Evolutionary conservation across 805 yeast species (phyloP), one percentile per base, ranked within the genome.

Genomic region (Monosporozyma siamensis): DNA sequence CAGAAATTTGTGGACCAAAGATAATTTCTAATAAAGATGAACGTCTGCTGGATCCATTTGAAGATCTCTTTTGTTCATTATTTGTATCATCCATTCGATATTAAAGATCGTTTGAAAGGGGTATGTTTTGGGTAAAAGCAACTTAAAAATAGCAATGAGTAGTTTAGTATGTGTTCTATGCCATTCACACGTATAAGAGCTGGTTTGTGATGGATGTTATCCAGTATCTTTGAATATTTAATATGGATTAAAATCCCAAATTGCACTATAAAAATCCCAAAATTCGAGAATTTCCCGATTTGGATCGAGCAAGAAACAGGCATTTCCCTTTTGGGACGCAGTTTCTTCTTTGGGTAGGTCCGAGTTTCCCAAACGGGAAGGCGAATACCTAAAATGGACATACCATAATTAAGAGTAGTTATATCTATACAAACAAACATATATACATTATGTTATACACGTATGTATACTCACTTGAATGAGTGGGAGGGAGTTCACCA

Each of bases 1-100:
- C 58, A 6, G 67, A 54, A 11, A 75, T 65, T 24, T 72, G 67
- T 3, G 76, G 66, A 1, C 87, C 88, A 29, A 82, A 61, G 8
- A 80, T 55, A 3, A 50, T 43, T 26, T 53, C 53, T 34, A 54
- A 34, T 25, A 54, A 35, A 8, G 56, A 47, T 23, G 44, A 29
- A 29, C 32, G 20, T 20, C 18, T 14, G 7, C 20, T n/a, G 31
- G 2, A 9, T 9, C 17, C 10, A 15, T 5, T 7, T n/a, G n/a
- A n/a, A 12, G 32, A 15, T 29, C 32, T 29, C 32, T 29, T 29
- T 15, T 18, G 32, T 29, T 29, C 32, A 38, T 26, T 12, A 29
- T 26, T 14, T 29, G 20, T 24, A 38, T 38, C 18, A 20, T 36
- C 22, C 39, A 29, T 29, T 29, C 32, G 32, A 29, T 18, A 15